These are phyloP conservation scores for Phyllosticta ampelicida DNA, from an alignment of 2,329 filamentous ascomycete species.

Conservation along the genomic window DNA sequence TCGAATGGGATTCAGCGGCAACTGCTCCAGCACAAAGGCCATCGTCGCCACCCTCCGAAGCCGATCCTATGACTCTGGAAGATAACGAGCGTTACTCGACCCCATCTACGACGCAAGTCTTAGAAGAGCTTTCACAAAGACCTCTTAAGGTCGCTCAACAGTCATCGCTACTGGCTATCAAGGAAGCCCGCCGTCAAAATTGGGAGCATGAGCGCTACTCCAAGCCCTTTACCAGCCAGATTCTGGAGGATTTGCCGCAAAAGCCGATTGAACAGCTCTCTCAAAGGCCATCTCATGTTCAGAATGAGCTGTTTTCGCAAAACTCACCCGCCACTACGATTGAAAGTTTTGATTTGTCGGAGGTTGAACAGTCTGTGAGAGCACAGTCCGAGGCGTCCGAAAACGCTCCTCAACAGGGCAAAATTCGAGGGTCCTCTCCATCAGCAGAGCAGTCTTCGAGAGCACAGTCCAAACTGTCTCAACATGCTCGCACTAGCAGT, in stretches of 20 bases:
- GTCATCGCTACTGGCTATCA: background rate
- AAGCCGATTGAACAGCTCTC: background rate
- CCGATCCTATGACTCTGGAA: background rate
- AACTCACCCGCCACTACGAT: background rate
- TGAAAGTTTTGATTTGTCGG: background rate
- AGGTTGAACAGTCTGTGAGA: background rate
- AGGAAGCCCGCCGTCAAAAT: background rate
- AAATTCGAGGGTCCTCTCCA: background rate
- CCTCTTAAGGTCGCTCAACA: background rate
- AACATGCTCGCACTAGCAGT: background rate
- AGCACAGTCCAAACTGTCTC: background rate
- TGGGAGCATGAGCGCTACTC: background rate
- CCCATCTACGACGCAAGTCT: background rate
- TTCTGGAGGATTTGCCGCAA: background rate
- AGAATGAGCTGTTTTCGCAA: background rate
- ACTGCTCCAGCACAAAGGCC: background rate
- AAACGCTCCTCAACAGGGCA: no score
- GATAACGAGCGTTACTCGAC: background rate
- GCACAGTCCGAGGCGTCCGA: background rate
- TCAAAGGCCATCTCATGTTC: background rate
- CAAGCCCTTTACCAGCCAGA: background rate
- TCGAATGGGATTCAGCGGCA: conserved; percentile 1
- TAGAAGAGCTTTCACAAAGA: background rate
- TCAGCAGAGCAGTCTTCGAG: background rate
- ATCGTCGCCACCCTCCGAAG: conserved; percentile 1